Evolutionary conservation across 2,329 filamentous ascomycete genomes (phyloP).

Genomic region (Beauveria scarabaeidicola): DNA sequence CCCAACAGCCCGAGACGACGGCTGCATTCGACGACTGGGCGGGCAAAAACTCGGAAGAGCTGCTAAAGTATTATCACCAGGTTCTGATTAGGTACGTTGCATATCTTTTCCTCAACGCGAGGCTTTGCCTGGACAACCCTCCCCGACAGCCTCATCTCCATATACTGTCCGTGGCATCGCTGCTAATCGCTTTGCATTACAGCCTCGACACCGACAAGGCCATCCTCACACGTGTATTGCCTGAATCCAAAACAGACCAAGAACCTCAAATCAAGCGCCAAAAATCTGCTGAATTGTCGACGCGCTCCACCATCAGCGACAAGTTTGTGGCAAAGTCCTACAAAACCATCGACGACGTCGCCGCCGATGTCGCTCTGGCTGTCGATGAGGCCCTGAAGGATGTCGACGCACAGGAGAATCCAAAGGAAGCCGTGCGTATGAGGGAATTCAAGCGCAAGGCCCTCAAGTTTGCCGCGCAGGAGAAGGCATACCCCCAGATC

Average conservation of each 20-base stretch:
- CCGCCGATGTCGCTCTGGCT: conserved; percentile 45
- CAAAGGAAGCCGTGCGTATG: conserved; percentile 35
- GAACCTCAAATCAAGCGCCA: conserved; percentile 54
- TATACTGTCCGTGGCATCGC: not conserved
- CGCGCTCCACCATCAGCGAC: conserved; percentile 40
- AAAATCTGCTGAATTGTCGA: conserved; percentile 40
- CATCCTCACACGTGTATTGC: conserved; percentile 46
- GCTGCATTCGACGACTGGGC: conserved; percentile 17
- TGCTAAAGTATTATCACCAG: conserved; percentile 30
- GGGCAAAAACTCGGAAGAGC: conserved; percentile 23
- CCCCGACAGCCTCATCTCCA: not conserved
- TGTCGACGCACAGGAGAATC: conserved; percentile 28
- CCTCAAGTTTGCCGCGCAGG: conserved; percentile 53
- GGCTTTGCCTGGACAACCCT: not conserved
- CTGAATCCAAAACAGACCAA: conserved; percentile 32
- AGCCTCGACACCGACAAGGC: conserved; percentile 48
- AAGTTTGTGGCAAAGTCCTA: conserved; percentile 46
- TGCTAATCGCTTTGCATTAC: conserved; percentile 21
- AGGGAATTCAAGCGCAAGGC: conserved; percentile 54
- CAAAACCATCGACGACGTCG: conserved; percentile 55
- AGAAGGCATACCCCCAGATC: conserved; percentile 42
- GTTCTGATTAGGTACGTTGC: conserved; percentile 30
- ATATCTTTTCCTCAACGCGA: conserved; percentile 2
- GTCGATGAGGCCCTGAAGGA: conserved; percentile 41
- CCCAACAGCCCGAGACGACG: conserved; percentile 18